Percentiles rank a stretch among this genome's conserved stretches.
phyloP scores from a whole-genome alignment of 1,139 yeast species.

The Zygoascus sp. region DNA sequence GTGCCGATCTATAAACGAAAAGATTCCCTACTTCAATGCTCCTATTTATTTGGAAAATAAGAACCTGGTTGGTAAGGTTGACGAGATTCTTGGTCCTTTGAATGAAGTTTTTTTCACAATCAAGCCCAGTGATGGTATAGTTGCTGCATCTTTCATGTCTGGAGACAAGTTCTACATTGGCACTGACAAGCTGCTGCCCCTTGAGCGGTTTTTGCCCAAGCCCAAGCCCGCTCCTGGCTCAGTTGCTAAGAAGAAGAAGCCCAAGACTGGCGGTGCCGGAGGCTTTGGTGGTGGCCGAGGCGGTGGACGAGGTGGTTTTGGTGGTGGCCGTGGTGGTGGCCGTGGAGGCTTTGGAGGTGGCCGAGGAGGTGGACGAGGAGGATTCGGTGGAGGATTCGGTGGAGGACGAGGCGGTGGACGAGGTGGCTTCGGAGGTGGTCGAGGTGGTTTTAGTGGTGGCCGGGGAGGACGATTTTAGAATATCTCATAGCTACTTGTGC shows the following conservation, averaged over 20 bases:
- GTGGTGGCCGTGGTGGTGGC: slow-evolving; percentile 39
- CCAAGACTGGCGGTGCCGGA: slow-evolving; percentile 43
- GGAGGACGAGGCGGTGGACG: slow-evolving; percentile 40
- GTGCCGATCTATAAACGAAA: slow-evolving; percentile 88
- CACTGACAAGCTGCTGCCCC: slow-evolving; percentile 89
- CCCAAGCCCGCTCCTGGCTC: slow-evolving; percentile 65
- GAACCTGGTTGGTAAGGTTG: slow-evolving; percentile 95
- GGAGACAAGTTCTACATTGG: slow-evolving; percentile 97
- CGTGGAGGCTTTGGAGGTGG: slow-evolving; percentile 45
- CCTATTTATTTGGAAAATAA: slow-evolving; percentile 92
- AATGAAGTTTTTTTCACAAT: slow-evolving; percentile 96
- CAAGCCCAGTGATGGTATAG: slow-evolving; percentile 94
- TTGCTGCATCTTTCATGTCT: slow-evolving; percentile 84
- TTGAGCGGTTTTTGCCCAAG: slow-evolving; percentile 93
- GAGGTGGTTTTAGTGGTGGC: slow-evolving; percentile 34
- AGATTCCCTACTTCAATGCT: slow-evolving; percentile 97
- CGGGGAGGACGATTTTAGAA: slow-evolving; percentile 4
- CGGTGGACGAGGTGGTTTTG: slow-evolving; percentile 18
- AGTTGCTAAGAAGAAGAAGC: slow-evolving; percentile 68
- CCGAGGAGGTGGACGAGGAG: slow-evolving; percentile 42
- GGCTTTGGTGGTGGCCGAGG: slow-evolving; percentile 46
- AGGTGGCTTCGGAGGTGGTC: slow-evolving; percentile 45
- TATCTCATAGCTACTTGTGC: neutral
- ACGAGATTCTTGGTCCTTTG: slow-evolving; percentile 95
- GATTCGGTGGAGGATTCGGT: slow-evolving; percentile 24